A percentile compares a stretch with the other conserved stretches of the same genome.
Evolutionary conservation across 2,329 filamentous ascomycete species (phyloP).

Genomic region (Helicocarpus griseus): DNA sequence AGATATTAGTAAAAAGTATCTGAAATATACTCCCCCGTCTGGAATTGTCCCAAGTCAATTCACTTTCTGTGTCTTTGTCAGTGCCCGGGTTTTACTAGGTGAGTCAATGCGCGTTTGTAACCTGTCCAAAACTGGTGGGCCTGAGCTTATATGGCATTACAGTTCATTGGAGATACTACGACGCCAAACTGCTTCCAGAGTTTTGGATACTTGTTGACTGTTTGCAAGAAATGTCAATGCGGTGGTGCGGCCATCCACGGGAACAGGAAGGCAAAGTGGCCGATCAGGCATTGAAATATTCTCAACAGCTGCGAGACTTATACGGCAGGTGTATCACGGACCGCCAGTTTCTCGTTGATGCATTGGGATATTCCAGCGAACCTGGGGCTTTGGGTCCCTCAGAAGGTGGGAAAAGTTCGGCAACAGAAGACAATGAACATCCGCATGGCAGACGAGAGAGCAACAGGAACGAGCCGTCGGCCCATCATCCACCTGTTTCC

Average conservation of each 20-base stretch:
- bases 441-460: too few species aligned
- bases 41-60: constrained; percentile 28
- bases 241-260: constrained; percentile 12
- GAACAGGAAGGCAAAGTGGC: too few species aligned
- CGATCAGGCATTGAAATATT: constrained; percentile 14
- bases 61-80: constrained; percentile 39
- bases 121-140: too few species aligned
- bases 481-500: too few species aligned
- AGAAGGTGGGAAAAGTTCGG: too few species aligned
- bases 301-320: constrained; percentile 9
- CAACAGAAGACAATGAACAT: too few species aligned
- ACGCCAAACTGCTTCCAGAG: constrained; percentile 13
- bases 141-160: too few species aligned
- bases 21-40: constrained; percentile 25
- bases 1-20: constrained; percentile 38
- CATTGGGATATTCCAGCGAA: constrained; percentile 11
- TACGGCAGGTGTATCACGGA: constrained; percentile 8
- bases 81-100: constrained; percentile 30
- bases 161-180: constrained; percentile 18
- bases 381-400: not conserved
- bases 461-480: too few species aligned
- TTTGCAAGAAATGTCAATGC: constrained; percentile 16
- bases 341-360: constrained; percentile 1
- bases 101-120: too few species aligned
- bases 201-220: constrained; percentile 17